A percentile compares a stretch with the other conserved stretches of the same genome.
These are phyloP conservation scores for Platismatia glauca DNA, from an alignment of 495 filamentous ascomycete genomes.

Conservation along the genomic window DNA sequence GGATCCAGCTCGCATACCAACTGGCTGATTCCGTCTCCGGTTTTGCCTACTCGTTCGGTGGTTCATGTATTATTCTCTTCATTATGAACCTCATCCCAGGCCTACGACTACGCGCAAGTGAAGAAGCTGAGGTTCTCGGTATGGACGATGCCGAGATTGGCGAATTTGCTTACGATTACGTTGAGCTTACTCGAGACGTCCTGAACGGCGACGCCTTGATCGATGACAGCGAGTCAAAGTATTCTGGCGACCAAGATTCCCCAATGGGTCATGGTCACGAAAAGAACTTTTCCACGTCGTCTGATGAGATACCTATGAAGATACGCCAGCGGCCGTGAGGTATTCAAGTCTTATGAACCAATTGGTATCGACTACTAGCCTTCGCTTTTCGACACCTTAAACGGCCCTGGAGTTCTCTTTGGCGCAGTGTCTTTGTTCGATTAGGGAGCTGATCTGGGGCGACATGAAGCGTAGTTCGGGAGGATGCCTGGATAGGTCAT, in stretches of 20 bases:
- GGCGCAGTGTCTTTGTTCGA: neutral
- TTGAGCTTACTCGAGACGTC: conserved; percentile 83
- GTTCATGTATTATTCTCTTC: conserved; percentile 79
- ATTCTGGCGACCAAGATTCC: conserved; percentile 20
- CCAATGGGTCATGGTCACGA: conserved; percentile 18
- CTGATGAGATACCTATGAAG: conserved; percentile 14
- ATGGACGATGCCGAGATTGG: conserved; percentile 95
- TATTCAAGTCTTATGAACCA: neutral
- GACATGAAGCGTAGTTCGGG: neutral
- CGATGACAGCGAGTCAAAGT: conserved; percentile 23
- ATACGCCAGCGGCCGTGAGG: neutral
- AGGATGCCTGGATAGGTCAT: neutral
- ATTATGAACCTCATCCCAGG: conserved; percentile 81
- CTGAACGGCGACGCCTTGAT: conserved; percentile 47
- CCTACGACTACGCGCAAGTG: conserved; percentile 65
- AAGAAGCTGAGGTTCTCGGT: conserved; percentile 82
- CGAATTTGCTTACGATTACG: conserved; percentile 97
- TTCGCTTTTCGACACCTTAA: neutral
- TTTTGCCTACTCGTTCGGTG: conserved; percentile 76
- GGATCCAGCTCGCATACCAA: conserved; percentile 81
- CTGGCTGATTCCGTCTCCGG: conserved; percentile 79
- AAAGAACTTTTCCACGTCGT: conserved; percentile 20
- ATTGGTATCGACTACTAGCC: neutral
- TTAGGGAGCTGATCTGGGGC: neutral
- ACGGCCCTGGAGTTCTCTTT: neutral